Conservation (phyloP, 495 filamentous ascomycete genomes). For the Venustampulla echinocandica region DNA sequence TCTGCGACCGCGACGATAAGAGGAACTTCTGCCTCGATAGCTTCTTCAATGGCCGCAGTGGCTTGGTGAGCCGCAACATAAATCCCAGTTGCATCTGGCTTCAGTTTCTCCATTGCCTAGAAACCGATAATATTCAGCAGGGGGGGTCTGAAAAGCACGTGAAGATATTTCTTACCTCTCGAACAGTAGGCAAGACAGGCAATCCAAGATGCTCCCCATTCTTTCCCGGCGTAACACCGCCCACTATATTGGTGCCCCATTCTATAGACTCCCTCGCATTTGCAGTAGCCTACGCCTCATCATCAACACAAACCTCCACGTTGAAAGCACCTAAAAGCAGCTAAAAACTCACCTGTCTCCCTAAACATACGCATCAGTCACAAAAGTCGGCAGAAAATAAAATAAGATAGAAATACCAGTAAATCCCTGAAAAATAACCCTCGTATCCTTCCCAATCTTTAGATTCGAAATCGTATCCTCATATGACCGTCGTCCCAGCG, state of each 20-base stretch:
- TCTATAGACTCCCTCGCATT: slow-evolving; percentile 75
- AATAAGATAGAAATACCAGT: slow-evolving; percentile 44
- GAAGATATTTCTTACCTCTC: slow-evolving; percentile 48
- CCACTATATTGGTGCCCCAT: slow-evolving; percentile 84
- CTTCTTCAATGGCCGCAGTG: slow-evolving; percentile 72
- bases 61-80: slow-evolving; percentile 79
- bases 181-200: slow-evolving; percentile 68
- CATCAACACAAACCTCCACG: not conserved
- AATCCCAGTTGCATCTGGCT: slow-evolving; percentile 77
- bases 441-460: slow-evolving; percentile 68
- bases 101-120: slow-evolving; percentile 64
- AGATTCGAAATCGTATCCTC: slow-evolving; percentile 64
- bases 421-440: slow-evolving; percentile 84
- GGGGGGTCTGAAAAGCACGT: too few relatives aligned
- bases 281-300: slow-evolving; percentile 52
- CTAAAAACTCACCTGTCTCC: slow-evolving; percentile 29
- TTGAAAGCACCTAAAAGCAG: not conserved
- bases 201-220: slow-evolving; percentile 72
- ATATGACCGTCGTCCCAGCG: slow-evolving; percentile 24
- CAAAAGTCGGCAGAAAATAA: not conserved
- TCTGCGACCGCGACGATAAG: slow-evolving; percentile 86
- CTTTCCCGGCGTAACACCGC: slow-evolving; percentile 72
- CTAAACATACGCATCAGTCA: slow-evolving; percentile 16
- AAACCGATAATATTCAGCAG: not conserved
- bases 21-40: slow-evolving; percentile 80